These are phyloP conservation scores for Protea cynaroides DNA, from an alignment of 164 flowering plant species.

Conservation along the genomic window DNA sequence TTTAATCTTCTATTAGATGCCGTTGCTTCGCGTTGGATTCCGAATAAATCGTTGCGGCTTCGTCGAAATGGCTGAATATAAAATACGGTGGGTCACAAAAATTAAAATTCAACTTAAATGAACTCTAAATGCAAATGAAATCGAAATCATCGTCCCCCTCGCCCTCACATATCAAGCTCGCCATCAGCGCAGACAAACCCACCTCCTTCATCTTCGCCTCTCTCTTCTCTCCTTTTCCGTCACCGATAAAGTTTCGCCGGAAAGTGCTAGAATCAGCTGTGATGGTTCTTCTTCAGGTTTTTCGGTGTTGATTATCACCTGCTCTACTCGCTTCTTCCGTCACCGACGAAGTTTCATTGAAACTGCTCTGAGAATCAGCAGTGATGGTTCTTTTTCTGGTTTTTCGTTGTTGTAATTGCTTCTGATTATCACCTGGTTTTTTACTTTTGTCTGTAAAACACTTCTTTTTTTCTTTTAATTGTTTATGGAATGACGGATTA, in stretches of 20 bases:
- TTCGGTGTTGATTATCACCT: no score
- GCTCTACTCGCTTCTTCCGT: background rate
- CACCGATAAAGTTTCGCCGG: no score
- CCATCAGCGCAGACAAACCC: background rate
- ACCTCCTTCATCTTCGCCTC: background rate
- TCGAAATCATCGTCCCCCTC: background rate
- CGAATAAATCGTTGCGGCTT: background rate
- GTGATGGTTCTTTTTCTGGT: background rate
- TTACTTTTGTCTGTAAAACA: background rate
- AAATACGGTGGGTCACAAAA: background rate
- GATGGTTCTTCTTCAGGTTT: no score
- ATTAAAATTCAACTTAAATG: background rate
- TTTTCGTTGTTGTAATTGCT: background rate
- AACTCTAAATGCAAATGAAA: background rate
- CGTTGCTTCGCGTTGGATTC: background rate
- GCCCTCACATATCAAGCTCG: background rate
- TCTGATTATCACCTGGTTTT: background rate
- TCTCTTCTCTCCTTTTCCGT: no score
- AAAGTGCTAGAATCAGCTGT: no score
- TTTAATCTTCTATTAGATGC: background rate
- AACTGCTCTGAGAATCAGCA: background rate
- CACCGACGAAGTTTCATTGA: no score
- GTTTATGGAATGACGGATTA: conserved; percentile 24
- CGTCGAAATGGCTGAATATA: background rate
- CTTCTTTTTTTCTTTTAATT: background rate